Base-by-base conservation (phyloP, 139 green algal genomes). In the Chlorella vulgaris region DNA sequence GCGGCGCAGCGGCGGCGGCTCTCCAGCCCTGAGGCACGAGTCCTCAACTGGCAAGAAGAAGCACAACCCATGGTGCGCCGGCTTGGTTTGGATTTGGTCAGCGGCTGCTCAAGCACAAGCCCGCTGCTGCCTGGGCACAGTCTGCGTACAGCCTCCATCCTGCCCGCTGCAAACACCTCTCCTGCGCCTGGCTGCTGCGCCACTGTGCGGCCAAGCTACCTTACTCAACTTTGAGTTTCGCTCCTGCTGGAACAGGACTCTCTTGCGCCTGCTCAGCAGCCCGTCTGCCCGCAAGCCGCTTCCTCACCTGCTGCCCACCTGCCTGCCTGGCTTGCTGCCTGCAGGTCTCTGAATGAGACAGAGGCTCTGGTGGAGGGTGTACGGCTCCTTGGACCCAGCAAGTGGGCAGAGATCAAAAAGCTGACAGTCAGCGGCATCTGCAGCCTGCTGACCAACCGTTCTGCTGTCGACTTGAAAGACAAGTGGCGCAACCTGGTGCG, bases 311-410 rank as follows among this genome's bases (percentile, higher is more conserved):
- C 35, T 1, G 38, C 66, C 0, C 4, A 21, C 6, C 47, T 55
- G 13, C 47, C 47, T 55, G 47, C 24, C 66, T n/a, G n/a, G n/a
- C n/a, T n/a, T n/a, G n/a, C n/a, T n/a, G n/a, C 0, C 60, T 53
- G 65, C 78, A 86, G 91, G 91, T 91, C 81, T 10, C 60, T 92
- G 53, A 83, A 88, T 24, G 93, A 97, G 84, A 93, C 93, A 21
- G 35, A 91, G 63, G 88, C 91, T 19, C 86, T 97, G 15, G 82
- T 97, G 2, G 85, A 92, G 26, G 93, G 93, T 19, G 93, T 97
- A 22, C 82, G 83, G 53, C 75, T 70, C 15, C 92, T 90, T 77
- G 91, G 90, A 42, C 86, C 83, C 15, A 89, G 90, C 39, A 93
- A 94, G 82, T 96, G 93, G 93, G 86, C 90, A 38, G 85, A 92